Percentiles rank a stretch among this genome's conserved stretches.
These are phyloP conservation scores for Saccharomyces hybrid DNA, from an alignment of 1,139 yeast genomes.

Conservation along the genomic window DNA sequence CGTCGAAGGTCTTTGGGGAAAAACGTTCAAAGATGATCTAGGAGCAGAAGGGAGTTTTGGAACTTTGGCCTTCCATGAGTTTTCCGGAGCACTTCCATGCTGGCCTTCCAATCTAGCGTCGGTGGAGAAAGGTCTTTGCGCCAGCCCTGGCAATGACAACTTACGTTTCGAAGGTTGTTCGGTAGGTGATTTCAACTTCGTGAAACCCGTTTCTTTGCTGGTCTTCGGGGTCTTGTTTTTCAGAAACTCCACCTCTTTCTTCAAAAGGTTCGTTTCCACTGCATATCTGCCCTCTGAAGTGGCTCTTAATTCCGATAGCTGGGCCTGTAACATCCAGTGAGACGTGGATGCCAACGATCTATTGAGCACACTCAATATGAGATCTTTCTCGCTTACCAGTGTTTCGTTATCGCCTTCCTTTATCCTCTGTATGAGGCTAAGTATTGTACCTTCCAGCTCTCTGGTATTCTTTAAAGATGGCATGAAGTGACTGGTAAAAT, in stretches of 20 bases:
- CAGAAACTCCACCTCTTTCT: slow-evolving; percentile 23
- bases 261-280: slow-evolving; percentile 21
- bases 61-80: not conserved
- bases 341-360: slow-evolving; percentile 26
- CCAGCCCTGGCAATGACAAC: not conserved
- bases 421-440: slow-evolving; percentile 15
- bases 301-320: slow-evolving; percentile 21
- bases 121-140: not conserved
- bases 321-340: slow-evolving; percentile 31
- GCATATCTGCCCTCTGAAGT: slow-evolving; percentile 19
- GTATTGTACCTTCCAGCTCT: slow-evolving; percentile 19
- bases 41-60: not conserved
- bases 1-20: not conserved
- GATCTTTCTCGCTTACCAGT: slow-evolving; percentile 8
- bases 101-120: not conserved
- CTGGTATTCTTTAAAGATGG: slow-evolving; percentile 22
- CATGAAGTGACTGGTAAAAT: slow-evolving; percentile 5
- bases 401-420: slow-evolving; percentile 8
- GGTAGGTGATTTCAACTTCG: not conserved
- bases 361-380: slow-evolving; percentile 20
- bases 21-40: not conserved
- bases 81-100: not conserved
- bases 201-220: not conserved
- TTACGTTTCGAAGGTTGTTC: not conserved
- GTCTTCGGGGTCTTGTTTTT: slow-evolving; percentile 13